These are phyloP conservation scores for Solanum ossicruentum DNA, from an alignment of 257 asterid species.

Conservation along the genomic window DNA sequence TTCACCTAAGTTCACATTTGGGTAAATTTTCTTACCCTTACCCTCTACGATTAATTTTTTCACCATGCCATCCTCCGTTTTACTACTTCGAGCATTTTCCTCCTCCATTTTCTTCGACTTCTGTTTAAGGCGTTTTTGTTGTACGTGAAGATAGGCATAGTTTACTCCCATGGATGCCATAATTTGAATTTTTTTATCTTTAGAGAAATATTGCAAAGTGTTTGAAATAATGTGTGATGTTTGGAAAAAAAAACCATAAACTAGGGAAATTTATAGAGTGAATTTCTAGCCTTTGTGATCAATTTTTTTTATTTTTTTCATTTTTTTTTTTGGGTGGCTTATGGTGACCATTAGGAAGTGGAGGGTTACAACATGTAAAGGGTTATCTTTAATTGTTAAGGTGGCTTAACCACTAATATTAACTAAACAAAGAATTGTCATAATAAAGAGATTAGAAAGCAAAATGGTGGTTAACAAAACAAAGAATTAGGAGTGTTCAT, in stretches of 20 bases:
- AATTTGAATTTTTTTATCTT: background rate
- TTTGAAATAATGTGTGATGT: background rate
- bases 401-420: background rate
- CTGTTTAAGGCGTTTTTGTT: conserved; percentile 28
- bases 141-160: conserved; percentile 28
- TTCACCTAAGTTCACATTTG: background rate
- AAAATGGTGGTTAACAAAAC: background rate
- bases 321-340: background rate
- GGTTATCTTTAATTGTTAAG: background rate
- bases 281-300: background rate
- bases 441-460: background rate
- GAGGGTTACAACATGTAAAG: background rate
- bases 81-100: conserved; percentile 8
- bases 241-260: background rate
- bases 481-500: no score
- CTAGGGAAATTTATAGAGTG: conserved; percentile 21
- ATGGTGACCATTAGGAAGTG: background rate
- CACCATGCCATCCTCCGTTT: background rate
- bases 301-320: background rate
- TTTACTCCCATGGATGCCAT: conserved; percentile 45
- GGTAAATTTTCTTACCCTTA: background rate
- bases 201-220: background rate
- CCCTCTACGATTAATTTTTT: background rate
- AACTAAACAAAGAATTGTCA: background rate
- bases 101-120: conserved; percentile 20